phyloP scores from a whole-genome alignment of 2,329 filamentous ascomycete species.

The Daldinia sp. region DNA sequence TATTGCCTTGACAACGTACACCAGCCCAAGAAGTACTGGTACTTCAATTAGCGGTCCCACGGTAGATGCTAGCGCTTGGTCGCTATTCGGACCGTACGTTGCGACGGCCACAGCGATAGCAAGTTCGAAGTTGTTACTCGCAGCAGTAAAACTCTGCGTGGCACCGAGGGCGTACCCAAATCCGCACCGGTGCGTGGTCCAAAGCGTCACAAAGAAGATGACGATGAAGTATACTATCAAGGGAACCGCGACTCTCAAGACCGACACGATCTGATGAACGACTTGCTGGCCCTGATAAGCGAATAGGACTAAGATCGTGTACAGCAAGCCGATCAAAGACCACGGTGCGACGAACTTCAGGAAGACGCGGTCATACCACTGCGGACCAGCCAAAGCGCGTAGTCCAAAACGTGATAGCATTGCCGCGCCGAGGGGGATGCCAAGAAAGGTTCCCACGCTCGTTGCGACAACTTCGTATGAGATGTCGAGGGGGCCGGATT shows the following conservation, averaged over 20 bases:
- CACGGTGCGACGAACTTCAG: constrained; percentile 77
- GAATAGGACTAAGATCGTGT: constrained; percentile 89
- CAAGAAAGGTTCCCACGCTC: constrained; percentile 86
- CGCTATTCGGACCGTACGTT: constrained; percentile 80
- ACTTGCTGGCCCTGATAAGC: constrained; percentile 82
- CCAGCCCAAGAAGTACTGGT: constrained; percentile 80
- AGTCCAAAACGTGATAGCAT: constrained; percentile 78
- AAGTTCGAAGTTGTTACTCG: constrained; percentile 93
- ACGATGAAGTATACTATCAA: constrained; percentile 83
- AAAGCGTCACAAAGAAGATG: constrained; percentile 78
- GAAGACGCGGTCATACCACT: constrained; percentile 77
- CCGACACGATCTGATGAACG: constrained; percentile 84
- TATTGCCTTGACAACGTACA: constrained; percentile 77
- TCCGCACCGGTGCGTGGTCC: constrained; percentile 71
- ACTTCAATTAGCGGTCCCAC: constrained; percentile 90
- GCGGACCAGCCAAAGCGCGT: constrained; percentile 63
- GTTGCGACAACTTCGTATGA: constrained; percentile 78
- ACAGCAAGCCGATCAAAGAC: constrained; percentile 85
- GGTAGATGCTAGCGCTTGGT: constrained; percentile 84
- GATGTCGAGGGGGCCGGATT: constrained; percentile 52
- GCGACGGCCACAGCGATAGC: constrained; percentile 90
- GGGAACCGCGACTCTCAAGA: constrained; percentile 83
- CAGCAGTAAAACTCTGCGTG: constrained; percentile 89
- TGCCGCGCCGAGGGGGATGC: constrained; percentile 84
- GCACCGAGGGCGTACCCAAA: constrained; percentile 77